A percentile compares a stretch with the other conserved stretches of the same genome.
These are phyloP conservation scores for Nidularia sp. DNA, from an alignment of 768 basidiomycete genomes.

Conservation along the genomic window DNA sequence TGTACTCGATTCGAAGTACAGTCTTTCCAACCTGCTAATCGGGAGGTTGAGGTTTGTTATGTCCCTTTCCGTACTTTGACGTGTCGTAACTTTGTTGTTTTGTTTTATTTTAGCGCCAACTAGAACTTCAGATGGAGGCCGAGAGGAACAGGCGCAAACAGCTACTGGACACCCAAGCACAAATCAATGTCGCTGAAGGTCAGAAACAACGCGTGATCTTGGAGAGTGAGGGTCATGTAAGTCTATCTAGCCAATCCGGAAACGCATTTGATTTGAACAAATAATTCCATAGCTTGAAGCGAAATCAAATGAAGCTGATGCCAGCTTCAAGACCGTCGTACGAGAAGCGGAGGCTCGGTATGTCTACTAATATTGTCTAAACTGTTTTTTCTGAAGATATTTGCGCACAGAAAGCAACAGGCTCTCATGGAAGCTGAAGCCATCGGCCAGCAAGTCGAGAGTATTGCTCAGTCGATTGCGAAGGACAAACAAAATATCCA, in stretches of 20 bases:
- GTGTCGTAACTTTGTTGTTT: not conserved
- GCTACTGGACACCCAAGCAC: slow-evolving; percentile 52
- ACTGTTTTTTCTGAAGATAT: not conserved
- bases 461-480: slow-evolving; percentile 37
- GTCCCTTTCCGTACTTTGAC: not conserved
- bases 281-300: slow-evolving; percentile 31
- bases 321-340: slow-evolving; percentile 43
- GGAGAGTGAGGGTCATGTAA: slow-evolving; percentile 49
- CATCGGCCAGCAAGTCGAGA: slow-evolving; percentile 43
- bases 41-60: slow-evolving; percentile 49
- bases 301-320: slow-evolving; percentile 53
- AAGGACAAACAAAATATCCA: slow-evolving; percentile 21
- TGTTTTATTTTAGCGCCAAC: slow-evolving; percentile 36
- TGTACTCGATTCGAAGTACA: slow-evolving; percentile 59
- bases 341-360: slow-evolving; percentile 48
- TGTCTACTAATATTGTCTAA: slow-evolving; percentile 1
- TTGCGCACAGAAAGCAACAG: slow-evolving; percentile 24
- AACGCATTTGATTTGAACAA: not conserved
- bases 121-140: slow-evolving; percentile 58
- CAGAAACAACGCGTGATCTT: slow-evolving; percentile 53
- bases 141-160: slow-evolving; percentile 54
- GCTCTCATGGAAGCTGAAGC: slow-evolving; percentile 42
- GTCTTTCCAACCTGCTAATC: slow-evolving; percentile 54
- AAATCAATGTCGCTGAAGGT: slow-evolving; percentile 56
- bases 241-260: slow-evolving; percentile 4